phyloP scores from a whole-genome alignment of 352 stramenopile species.

The Phytopythium chamaehyphon region DNA sequence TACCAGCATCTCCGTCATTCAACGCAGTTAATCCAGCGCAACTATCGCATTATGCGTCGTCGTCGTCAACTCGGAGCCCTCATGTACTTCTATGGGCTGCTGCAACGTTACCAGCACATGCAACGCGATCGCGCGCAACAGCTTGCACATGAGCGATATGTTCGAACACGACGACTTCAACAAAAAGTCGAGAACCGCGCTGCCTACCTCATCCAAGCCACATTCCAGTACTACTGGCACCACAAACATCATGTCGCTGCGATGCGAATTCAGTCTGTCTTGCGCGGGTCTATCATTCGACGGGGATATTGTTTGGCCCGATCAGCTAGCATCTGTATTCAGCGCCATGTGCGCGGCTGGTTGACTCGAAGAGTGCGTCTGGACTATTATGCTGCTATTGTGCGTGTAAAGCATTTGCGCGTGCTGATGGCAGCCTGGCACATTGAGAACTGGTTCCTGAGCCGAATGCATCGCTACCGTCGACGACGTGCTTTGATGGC shows the following conservation, averaged over 20 bases:
- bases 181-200: slow-evolving; percentile 24
- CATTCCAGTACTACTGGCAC: slow-evolving; percentile 18
- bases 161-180: slow-evolving; percentile 18
- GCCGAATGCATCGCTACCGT: slow-evolving; percentile 15
- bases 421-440: slow-evolving; percentile 40
- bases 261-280: slow-evolving; percentile 22
- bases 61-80: slow-evolving; percentile 27
- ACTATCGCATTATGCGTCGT: slow-evolving; percentile 34
- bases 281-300: slow-evolving; percentile 16
- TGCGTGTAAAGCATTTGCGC: slow-evolving; percentile 29
- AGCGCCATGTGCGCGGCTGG: slow-evolving; percentile 43
- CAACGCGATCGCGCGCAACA: slow-evolving; percentile 21
- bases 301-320: slow-evolving; percentile 22
- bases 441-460: slow-evolving; percentile 47
- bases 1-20: slow-evolving; percentile 15
- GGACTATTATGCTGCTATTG: slow-evolving; percentile 38
- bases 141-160: slow-evolving; percentile 17
- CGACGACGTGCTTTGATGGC: slow-evolving; percentile 21
- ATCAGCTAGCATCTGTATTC: slow-evolving; percentile 24
- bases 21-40: slow-evolving; percentile 26
- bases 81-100: slow-evolving; percentile 24
- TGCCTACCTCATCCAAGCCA: slow-evolving; percentile 23
- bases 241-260: slow-evolving; percentile 20
- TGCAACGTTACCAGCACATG: slow-evolving; percentile 27
- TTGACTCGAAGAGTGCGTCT: slow-evolving; percentile 26